Conservation (phyloP, 176 grass and related monocot genomes). For the Neostapfia colusana region DNA sequence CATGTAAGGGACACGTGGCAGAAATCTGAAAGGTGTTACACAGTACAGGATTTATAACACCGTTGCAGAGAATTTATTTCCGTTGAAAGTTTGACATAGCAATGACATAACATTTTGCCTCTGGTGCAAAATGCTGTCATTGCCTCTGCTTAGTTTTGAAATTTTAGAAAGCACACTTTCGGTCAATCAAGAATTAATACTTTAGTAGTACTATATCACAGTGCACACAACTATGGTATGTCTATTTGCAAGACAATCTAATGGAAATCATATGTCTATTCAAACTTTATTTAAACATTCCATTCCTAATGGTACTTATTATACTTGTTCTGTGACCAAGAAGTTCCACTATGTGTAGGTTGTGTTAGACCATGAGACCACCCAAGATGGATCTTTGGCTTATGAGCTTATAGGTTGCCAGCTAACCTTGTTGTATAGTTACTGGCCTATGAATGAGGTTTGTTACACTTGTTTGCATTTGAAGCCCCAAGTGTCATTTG, state of each 20-base stretch:
- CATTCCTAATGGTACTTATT: background rate
- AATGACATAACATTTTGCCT: background rate
- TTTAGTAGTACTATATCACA: background rate
- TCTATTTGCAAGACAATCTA: constrained; percentile 8
- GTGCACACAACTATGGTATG: too few relatives aligned
- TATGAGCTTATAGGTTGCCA: constrained; percentile 78
- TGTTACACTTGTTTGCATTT: background rate
- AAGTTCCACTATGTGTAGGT: constrained; percentile 28
- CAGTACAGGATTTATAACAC: too few relatives aligned
- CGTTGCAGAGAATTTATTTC: too few relatives aligned
- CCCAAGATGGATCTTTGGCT: constrained; percentile 42
- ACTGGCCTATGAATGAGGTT: constrained; percentile 96
- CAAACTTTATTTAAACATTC: background rate
- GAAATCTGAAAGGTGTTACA: too few relatives aligned
- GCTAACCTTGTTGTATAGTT: constrained; percentile 77
- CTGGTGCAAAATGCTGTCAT: background rate
- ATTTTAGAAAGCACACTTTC: background rate
- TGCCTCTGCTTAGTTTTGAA: too few relatives aligned
- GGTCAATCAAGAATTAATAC: background rate
- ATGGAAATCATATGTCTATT: background rate
- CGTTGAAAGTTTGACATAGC: background rate
- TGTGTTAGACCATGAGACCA: constrained; percentile 52
- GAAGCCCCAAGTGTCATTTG: background rate
- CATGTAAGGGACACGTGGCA: too few relatives aligned
- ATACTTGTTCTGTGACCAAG: background rate